Conservation (phyloP, 768 basidiomycete genomes). For the Mycena haematopus region DNA sequence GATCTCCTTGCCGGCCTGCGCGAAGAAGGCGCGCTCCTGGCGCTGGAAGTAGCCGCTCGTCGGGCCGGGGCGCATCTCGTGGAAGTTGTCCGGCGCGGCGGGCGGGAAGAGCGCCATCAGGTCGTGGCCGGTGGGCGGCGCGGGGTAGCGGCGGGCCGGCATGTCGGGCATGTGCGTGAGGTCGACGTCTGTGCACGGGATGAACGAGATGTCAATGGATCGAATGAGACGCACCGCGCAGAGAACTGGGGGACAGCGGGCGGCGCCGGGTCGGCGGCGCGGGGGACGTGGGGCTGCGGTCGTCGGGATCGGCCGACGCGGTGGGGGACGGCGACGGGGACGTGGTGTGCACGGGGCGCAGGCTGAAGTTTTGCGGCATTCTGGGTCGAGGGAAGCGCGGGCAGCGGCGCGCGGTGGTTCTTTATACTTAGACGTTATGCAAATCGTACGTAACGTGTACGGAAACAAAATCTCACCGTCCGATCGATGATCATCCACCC, state of each 20-base stretch:
- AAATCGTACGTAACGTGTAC: too few relatives aligned
- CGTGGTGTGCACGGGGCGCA: slow-evolving; percentile 57
- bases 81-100: slow-evolving; percentile 61
- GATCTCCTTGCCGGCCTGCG: slow-evolving; percentile 78
- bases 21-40: slow-evolving; percentile 83
- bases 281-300: slow-evolving; percentile 38
- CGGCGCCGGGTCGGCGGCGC: slow-evolving; percentile 50
- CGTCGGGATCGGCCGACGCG: slow-evolving; percentile 51
- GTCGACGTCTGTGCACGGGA: too few relatives aligned
- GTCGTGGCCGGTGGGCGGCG: slow-evolving; percentile 82
- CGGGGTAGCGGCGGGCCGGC: slow-evolving; percentile 65
- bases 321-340: slow-evolving; percentile 63
- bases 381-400: not conserved
- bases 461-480: too few relatives aligned
- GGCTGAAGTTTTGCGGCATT: slow-evolving; percentile 48
- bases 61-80: slow-evolving; percentile 64
- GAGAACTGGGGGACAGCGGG: slow-evolving; percentile 66
- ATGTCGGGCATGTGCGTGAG: slow-evolving; percentile 55
- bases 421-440: too few relatives aligned
- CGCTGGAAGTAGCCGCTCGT: slow-evolving; percentile 77
- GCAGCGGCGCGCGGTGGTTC: not conserved
- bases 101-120: slow-evolving; percentile 87
- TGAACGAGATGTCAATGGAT: too few relatives aligned
- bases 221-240: too few relatives aligned
- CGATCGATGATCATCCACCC: too few relatives aligned